These are phyloP conservation scores for Pleurotus sapidus DNA, from an alignment of 768 basidiomycete genomes.

Conservation along the genomic window DNA sequence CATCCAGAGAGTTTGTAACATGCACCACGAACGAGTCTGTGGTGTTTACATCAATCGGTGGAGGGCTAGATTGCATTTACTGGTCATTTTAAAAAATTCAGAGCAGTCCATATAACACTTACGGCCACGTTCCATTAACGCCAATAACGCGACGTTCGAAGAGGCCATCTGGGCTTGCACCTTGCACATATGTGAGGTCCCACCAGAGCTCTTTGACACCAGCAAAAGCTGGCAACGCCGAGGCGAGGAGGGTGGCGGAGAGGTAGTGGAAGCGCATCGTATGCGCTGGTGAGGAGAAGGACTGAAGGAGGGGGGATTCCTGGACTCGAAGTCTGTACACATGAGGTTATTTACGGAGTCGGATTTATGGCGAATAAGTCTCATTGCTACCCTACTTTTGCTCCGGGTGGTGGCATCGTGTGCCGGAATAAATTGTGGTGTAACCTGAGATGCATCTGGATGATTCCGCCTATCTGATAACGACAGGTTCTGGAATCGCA, in stretches of 20 bases:
- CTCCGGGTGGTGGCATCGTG: not conserved
- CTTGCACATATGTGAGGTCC: constrained; percentile 83
- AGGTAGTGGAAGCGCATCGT: constrained; percentile 19
- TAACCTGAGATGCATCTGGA: not conserved
- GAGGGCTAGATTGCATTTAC: constrained; percentile 52
- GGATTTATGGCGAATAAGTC: constrained; percentile 1
- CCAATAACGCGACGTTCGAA: constrained; percentile 76
- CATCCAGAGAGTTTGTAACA: constrained; percentile 66
- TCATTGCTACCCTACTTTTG: not conserved
- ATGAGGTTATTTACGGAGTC: not conserved
- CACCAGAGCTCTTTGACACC: constrained; percentile 79
- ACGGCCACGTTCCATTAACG: constrained; percentile 95
- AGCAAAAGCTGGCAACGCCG: constrained; percentile 42
- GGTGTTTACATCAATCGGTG: constrained; percentile 70
- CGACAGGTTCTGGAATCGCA: not conserved
- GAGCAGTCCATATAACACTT: constrained; percentile 27
- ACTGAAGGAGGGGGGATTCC: constrained; percentile 10
- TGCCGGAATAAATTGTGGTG: not conserved
- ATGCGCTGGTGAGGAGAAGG: constrained; percentile 9
- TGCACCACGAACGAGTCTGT: constrained; percentile 78
- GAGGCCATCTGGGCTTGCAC: constrained; percentile 84
- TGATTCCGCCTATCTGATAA: constrained; percentile 4
- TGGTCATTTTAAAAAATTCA: constrained; percentile 1
- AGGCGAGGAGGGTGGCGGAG: constrained; percentile 27
- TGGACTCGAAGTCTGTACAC: constrained; percentile 5